phyloP scores from a whole-genome alignment of 352 stramenopile species.

The Phytophthora megakarya region DNA sequence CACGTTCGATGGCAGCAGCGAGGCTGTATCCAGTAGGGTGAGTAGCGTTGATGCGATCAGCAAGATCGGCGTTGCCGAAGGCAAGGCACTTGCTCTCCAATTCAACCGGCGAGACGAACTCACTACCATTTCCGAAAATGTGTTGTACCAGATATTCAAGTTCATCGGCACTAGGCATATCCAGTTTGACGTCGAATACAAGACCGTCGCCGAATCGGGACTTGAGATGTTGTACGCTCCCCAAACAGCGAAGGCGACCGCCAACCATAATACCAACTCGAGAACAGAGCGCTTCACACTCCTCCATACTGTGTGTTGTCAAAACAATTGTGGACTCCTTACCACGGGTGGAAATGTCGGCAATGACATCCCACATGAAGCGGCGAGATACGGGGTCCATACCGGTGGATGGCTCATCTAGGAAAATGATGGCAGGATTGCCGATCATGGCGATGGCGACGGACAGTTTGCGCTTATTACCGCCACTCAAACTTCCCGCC shows the following conservation, averaged over 20 bases:
- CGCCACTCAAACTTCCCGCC: constrained; percentile 77
- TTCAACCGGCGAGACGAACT: constrained; percentile 23
- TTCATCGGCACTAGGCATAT: constrained; percentile 26
- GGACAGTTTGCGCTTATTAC: constrained; percentile 94
- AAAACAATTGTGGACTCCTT: constrained; percentile 81
- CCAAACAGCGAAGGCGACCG: constrained; percentile 61
- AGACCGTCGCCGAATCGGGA: constrained; percentile 93
- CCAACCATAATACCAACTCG: constrained; percentile 92
- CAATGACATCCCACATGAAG: constrained; percentile 64
- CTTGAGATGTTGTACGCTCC: constrained; percentile 93
- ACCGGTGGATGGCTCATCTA: constrained; percentile 90
- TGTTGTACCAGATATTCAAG: constrained; percentile 28
- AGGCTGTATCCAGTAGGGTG: constrained; percentile 69
- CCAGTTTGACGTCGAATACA: constrained; percentile 76
- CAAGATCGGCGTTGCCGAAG: constrained; percentile 49
- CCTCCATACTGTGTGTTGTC: constrained; percentile 83
- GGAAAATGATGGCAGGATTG: constrained; percentile 83
- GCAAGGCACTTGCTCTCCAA: constrained; percentile 43
- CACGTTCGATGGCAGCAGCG: constrained; percentile 44
- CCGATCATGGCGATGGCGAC: constrained; percentile 94
- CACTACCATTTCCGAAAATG: constrained; percentile 29
- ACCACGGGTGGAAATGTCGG: constrained; percentile 56
- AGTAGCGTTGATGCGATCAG: constrained; percentile 34
- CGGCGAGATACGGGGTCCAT: constrained; percentile 90
- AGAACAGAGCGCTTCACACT: constrained; percentile 72